Conservation (phyloP, 768 basidiomycete genomes). For the Asterophora lycoperdoides region DNA sequence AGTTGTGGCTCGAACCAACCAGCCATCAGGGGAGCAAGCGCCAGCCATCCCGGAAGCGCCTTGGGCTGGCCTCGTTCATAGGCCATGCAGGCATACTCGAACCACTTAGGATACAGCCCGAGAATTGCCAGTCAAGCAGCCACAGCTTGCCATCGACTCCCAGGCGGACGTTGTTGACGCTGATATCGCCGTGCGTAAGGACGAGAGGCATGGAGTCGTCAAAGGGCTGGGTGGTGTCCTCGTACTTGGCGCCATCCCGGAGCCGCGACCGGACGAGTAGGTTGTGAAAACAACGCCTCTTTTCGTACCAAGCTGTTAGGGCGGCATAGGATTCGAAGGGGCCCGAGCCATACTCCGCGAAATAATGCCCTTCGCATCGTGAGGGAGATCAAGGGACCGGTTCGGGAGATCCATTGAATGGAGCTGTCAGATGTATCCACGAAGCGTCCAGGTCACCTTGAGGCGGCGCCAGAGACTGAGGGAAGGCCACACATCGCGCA, state of each 20-base stretch:
- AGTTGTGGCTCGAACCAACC: too few species aligned
- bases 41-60: too few species aligned
- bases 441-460: constrained; percentile 16
- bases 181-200: constrained; percentile 19
- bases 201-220: constrained; percentile 19
- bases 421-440: constrained; percentile 19
- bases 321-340: constrained; percentile 26
- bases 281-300: constrained; percentile 2
- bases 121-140: constrained; percentile 20
- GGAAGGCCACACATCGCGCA: constrained; percentile 16
- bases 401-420: constrained; percentile 13
- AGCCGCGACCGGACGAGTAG: too few species aligned
- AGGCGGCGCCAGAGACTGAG: constrained; percentile 15
- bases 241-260: too few species aligned
- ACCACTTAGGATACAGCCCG: constrained; percentile 19
- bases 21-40: too few species aligned
- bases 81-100: constrained; percentile 18
- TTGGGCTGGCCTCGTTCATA: background rate
- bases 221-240: constrained; percentile 4
- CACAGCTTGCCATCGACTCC: constrained; percentile 13
- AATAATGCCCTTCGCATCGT: constrained; percentile 14
- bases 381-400: constrained; percentile 14
- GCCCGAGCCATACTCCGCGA: constrained; percentile 23
- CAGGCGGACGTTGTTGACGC: constrained; percentile 15
- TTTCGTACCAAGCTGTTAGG: constrained; percentile 21